Percentiles rank a stretch among this genome's conserved stretches.
phyloP scores from a whole-genome alignment of 176 grass and related monocot species.

The Juncus effusus region DNA sequence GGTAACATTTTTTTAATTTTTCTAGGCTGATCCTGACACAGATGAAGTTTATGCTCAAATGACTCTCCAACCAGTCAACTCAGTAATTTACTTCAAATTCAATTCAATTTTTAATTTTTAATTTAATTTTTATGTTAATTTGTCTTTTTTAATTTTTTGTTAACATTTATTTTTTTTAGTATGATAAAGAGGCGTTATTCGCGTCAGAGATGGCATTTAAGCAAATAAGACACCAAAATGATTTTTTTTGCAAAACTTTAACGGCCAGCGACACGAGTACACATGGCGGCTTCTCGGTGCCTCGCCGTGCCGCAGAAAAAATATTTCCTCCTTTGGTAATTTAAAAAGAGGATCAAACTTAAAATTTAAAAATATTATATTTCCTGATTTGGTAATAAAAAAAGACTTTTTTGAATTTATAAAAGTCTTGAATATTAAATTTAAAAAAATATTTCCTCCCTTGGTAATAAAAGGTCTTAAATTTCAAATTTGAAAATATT shows the following conservation, averaged over 20 bases:
- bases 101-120: background rate
- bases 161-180: conserved; percentile 32
- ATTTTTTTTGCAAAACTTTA: conserved; percentile 72
- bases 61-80: conserved; percentile 61
- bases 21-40: conserved; percentile 61
- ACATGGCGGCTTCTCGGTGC: conserved; percentile 69
- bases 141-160: background rate
- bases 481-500: conserved; percentile 37
- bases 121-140: background rate
- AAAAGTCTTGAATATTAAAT: too few species aligned
- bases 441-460: conserved; percentile 53
- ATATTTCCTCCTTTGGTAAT: conserved; percentile 57
- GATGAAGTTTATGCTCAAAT: conserved; percentile 80
- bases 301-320: conserved; percentile 60
- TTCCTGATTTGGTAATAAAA: conserved; percentile 43
- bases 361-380: conserved; percentile 25
- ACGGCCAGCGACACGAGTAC: conserved; percentile 75
- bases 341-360: conserved; percentile 10
- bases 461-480: conserved; percentile 26
- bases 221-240: conserved; percentile 47
- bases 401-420: too few species aligned
- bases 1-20: background rate
- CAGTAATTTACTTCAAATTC: conserved; percentile 26
- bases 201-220: conserved; percentile 57
- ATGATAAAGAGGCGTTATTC: conserved; percentile 55